Evolutionary conservation across 768 basidiomycete genomes (phyloP), one percentile per base, ranked within the genome.

Genomic region (Sporobolomyces pararoseus): DNA sequence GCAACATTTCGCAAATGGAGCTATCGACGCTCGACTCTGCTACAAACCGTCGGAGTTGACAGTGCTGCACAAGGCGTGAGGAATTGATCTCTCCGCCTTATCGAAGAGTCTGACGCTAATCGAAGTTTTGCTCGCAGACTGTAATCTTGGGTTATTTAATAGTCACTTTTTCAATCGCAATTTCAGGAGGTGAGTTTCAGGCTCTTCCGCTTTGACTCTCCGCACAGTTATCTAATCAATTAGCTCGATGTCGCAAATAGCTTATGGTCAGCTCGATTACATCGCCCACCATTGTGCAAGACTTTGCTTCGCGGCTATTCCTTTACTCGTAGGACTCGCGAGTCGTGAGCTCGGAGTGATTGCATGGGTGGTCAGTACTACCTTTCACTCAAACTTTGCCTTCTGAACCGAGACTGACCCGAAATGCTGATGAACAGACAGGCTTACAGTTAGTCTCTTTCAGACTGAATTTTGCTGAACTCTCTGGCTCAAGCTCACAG

Each of bases 211-310:
- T n/a, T n/a, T n/a, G n/a, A n/a, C n/a, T n/a, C n/a, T n/a, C n/a
- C n/a, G n/a, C n/a, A n/a, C n/a, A n/a, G n/a, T n/a, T n/a, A n/a
- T n/a, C n/a, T n/a, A n/a, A 42, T 17, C 39, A 42, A 10, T 42
- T 17, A 10, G 10, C 17, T 42, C 39, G 39, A 42, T 42, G 17
- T 42, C 39, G n/a, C n/a, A n/a, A n/a, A 42, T 10, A 10, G 39
- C 39, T 42, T 42, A 42, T 17, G 17, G 39, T 10, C 39, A 42
- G 17, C 39, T 42, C 39, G 9, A 64, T 34, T 64, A 64, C 32
- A 55, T 35, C 6, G 64, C 64, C 10, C 64, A 66, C 31, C 64
- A 61, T n/a, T 17, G n/a, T 32, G 69, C 69, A 2, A 31, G 69
- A 14, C 34, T 70, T 2, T 55, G 32, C 37, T 63, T 47, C 51